Evolutionary conservation across 176 grass and related monocot species (phyloP).

Genomic region (Carex pumila): DNA sequence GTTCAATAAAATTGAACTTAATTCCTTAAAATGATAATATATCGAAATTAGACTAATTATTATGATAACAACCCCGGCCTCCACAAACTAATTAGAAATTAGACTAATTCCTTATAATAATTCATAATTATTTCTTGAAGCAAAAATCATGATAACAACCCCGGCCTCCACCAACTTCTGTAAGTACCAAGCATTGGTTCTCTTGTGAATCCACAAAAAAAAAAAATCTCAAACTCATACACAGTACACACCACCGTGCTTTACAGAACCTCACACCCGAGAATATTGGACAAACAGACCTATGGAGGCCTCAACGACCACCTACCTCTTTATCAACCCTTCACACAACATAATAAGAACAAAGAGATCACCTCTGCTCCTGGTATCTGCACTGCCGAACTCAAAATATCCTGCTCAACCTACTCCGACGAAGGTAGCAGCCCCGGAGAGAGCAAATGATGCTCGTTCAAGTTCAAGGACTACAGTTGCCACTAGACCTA

Average conservation of each 20-base stretch:
- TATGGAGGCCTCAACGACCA: slow-evolving; percentile 6
- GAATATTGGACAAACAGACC: not conserved
- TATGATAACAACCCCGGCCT: too few relatives aligned
- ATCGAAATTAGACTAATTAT: too few relatives aligned
- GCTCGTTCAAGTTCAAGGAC: not conserved
- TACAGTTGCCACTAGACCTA: not conserved
- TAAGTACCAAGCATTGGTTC: not conserved
- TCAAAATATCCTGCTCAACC: not conserved
- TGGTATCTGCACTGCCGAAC: not conserved
- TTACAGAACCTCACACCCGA: too few relatives aligned
- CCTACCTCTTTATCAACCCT: not conserved
- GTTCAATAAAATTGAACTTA: too few relatives aligned
- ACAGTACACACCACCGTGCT: not conserved
- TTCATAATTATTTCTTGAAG: not conserved
- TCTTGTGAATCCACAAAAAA: not conserved
- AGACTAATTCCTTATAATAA: too few relatives aligned
- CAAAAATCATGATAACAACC: not conserved
- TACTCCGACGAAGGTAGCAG: not conserved
- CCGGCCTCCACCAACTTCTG: not conserved
- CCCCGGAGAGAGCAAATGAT: not conserved
- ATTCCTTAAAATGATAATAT: too few relatives aligned
- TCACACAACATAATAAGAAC: not conserved
- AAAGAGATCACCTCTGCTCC: not conserved
- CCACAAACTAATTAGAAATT: too few relatives aligned
- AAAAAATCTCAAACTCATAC: not conserved